These are phyloP conservation scores for Royoungia palumana DNA, from an alignment of 768 basidiomycete species.

Conservation along the genomic window DNA sequence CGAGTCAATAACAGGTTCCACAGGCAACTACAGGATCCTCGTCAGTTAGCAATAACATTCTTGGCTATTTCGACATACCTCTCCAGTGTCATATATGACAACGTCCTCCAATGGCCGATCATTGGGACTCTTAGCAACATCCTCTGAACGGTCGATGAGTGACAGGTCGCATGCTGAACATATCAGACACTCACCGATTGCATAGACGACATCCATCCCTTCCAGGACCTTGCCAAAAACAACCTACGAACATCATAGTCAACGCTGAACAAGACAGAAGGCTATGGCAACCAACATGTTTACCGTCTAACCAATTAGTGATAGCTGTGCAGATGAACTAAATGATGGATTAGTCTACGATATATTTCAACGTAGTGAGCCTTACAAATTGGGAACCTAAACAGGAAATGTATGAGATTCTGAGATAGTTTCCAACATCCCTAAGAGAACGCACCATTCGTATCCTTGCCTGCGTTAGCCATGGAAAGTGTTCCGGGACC, in stretches of 20 bases:
- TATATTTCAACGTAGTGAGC: not conserved
- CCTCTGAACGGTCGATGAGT: slow-evolving; percentile 49
- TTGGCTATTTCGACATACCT: slow-evolving; percentile 48
- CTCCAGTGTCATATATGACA: slow-evolving; percentile 80
- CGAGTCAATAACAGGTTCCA: slow-evolving; percentile 52
- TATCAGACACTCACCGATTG: slow-evolving; percentile 60
- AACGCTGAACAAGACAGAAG: not conserved
- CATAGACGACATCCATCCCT: slow-evolving; percentile 81
- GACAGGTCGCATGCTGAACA: not conserved
- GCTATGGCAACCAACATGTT: slow-evolving; percentile 55
- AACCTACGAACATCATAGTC: slow-evolving; percentile 49
- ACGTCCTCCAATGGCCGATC: slow-evolving; percentile 80
- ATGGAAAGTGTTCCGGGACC: slow-evolving; percentile 85
- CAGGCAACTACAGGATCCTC: slow-evolving; percentile 39
- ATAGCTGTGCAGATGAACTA: slow-evolving; percentile 90
- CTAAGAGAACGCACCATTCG: slow-evolving; percentile 61
- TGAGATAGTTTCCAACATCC: not conserved
- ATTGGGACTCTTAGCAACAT: slow-evolving; percentile 60
- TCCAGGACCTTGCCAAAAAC: slow-evolving; percentile 92
- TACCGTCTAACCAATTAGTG: slow-evolving; percentile 89
- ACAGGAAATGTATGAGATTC: slow-evolving; percentile 3
- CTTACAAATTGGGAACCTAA: slow-evolving; percentile 85
- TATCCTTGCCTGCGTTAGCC: slow-evolving; percentile 92
- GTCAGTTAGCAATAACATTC: slow-evolving; percentile 16
- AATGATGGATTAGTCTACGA: slow-evolving; percentile 1